phyloP scores from a whole-genome alignment of 2,329 filamentous ascomycete genomes.

The Claviceps humidiphila region DNA sequence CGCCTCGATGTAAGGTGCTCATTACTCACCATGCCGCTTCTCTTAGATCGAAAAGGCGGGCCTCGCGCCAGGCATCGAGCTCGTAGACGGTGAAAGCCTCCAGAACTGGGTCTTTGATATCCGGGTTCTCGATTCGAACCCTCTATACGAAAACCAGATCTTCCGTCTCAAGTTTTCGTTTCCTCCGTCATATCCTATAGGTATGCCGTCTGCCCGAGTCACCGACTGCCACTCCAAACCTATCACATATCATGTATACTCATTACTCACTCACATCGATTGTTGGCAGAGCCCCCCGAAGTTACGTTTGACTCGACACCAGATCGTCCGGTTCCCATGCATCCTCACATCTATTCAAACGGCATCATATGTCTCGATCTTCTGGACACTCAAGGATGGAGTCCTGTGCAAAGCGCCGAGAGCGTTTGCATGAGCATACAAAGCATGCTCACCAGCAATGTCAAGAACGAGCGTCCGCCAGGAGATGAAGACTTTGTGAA shows the following conservation, averaged over 20 bases:
- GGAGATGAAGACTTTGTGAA: conserved; percentile 84
- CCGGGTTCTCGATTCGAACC: conserved; percentile 76
- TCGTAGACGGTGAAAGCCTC: conserved; percentile 66
- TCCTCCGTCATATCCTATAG: conserved; percentile 75
- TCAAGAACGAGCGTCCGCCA: conserved; percentile 76
- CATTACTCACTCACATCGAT: background rate
- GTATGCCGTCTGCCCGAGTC: conserved; percentile 30
- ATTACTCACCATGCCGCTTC: conserved; percentile 9
- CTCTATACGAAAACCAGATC: conserved; percentile 65
- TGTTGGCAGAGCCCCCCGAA: conserved; percentile 68
- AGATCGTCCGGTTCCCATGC: conserved; percentile 67
- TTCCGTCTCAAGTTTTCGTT: conserved; percentile 87
- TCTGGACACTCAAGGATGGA: conserved; percentile 80
- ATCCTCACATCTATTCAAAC: conserved; percentile 96
- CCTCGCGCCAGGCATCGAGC: conserved; percentile 56
- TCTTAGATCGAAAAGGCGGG: conserved; percentile 38
- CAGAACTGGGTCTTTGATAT: conserved; percentile 86
- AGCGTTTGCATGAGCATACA: conserved; percentile 95
- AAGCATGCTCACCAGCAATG: conserved; percentile 95
- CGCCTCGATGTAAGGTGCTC: background rate
- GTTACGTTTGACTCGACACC: conserved; percentile 67
- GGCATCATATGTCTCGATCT: conserved; percentile 97
- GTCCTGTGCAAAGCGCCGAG: conserved; percentile 91
- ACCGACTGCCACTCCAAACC: background rate
- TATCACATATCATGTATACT: background rate